These are phyloP conservation scores for Neurospora sp. DNA, from an alignment of 495 filamentous ascomycete species.

Conservation along the genomic window DNA sequence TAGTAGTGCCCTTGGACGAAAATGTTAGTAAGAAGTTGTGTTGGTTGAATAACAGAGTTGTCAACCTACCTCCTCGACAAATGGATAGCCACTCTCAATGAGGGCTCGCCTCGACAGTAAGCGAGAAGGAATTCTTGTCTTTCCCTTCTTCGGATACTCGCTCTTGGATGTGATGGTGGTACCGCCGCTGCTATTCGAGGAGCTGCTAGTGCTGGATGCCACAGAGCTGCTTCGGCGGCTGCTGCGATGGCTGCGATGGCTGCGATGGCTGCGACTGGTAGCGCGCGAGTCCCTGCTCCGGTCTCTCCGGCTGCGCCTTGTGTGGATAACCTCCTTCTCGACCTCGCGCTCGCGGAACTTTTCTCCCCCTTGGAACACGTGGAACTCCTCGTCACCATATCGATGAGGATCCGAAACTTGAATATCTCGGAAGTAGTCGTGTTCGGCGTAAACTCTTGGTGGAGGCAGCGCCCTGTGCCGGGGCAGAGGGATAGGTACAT, in stretches of 20 bases:
- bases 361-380: conserved; percentile 24
- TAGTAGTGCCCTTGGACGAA: conserved; percentile 52
- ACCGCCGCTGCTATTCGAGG: conserved; percentile 31
- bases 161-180: conserved; percentile 39
- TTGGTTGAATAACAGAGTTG: background rate
- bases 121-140: conserved; percentile 71
- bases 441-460: conserved; percentile 41
- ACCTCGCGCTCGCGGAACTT: conserved; percentile 38
- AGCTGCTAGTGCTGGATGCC: conserved; percentile 35
- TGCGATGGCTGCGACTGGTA: background rate
- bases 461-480: conserved; percentile 33
- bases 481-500: conserved; percentile 46
- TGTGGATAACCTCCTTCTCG: conserved; percentile 38
- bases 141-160: conserved; percentile 71
- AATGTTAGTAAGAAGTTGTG: conserved; percentile 15
- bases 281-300: conserved; percentile 24
- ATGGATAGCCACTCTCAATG: conserved; percentile 77
- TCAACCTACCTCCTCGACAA: conserved; percentile 63
- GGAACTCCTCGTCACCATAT: conserved; percentile 59
- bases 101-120: conserved; percentile 69
- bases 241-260: conserved; percentile 14
- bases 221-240: conserved; percentile 21
- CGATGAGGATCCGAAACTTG: conserved; percentile 55
- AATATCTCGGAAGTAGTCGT: conserved; percentile 48
- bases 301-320: conserved; percentile 18